Percentiles rank a stretch among this genome's conserved stretches.
phyloP scores from a whole-genome alignment of 2,329 filamentous ascomycete genomes.

The Davidsoniella neocaledoniae region DNA sequence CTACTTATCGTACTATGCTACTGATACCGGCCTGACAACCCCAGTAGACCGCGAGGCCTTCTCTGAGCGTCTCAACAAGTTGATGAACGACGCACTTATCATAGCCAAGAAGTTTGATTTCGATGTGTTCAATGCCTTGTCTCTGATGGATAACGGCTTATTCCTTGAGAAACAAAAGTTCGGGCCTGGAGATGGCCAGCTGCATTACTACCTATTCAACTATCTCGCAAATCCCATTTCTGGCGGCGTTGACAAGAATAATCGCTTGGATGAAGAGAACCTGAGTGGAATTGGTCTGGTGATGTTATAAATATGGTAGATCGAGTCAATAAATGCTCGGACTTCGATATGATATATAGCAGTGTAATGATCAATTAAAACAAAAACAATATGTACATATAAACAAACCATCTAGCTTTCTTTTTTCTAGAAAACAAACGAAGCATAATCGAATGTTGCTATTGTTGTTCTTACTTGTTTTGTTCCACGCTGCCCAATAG shows the following conservation, averaged over 20 bases:
- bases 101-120: constrained; percentile 71
- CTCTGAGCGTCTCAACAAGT: constrained; percentile 61
- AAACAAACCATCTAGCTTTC: too few species aligned
- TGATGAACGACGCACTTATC: constrained; percentile 75
- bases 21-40: constrained; percentile 53
- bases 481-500: too few species aligned
- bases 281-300: constrained; percentile 83
- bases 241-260: constrained; percentile 68
- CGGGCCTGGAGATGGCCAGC: constrained; percentile 78
- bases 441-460: too few species aligned
- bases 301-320: constrained; percentile 36
- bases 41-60: constrained; percentile 40
- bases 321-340: background rate
- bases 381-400: too few species aligned
- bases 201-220: constrained; percentile 97
- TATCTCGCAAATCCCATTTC: constrained; percentile 75
- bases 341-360: background rate
- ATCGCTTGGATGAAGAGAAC: constrained; percentile 57
- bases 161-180: constrained; percentile 94
- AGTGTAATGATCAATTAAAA: too few species aligned
- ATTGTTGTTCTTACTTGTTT: too few species aligned
- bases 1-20: constrained; percentile 95
- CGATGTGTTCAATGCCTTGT: constrained; percentile 93
- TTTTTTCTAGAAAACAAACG: too few species aligned
- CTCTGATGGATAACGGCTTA: constrained; percentile 80